phyloP scores from a whole-genome alignment of 805 yeast species.

The Barnettozyma californica region DNA sequence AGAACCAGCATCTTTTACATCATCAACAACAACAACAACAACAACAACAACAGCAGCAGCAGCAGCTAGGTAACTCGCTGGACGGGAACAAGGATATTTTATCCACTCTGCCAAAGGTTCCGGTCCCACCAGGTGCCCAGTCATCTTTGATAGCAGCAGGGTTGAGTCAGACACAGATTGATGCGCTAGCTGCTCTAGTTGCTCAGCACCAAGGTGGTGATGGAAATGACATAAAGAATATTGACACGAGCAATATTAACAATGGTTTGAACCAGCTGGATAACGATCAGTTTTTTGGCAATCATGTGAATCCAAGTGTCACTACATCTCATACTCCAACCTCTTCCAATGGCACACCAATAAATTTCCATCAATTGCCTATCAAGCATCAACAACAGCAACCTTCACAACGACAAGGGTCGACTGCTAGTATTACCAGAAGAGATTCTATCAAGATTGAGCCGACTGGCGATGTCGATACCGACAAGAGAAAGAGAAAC shows the following conservation, averaged over 20 bases:
- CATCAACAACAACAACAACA: constrained; percentile 6
- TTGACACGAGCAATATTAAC: not conserved
- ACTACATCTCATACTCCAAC: constrained; percentile 2
- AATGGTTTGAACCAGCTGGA: constrained; percentile 1
- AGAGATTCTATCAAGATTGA: constrained; percentile 11
- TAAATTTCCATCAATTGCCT: not conserved
- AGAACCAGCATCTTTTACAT: not conserved
- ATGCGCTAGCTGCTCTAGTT: constrained; percentile 64
- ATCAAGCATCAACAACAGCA: not conserved
- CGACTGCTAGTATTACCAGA: not conserved
- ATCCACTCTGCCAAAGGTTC: constrained; percentile 49
- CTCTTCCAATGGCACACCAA: not conserved
- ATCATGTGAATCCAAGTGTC: constrained; percentile 5
- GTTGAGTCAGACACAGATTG: constrained; percentile 61
- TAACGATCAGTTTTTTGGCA: constrained; percentile 3
- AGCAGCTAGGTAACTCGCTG: constrained; percentile 20
- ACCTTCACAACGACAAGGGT: not conserved
- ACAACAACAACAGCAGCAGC: not conserved
- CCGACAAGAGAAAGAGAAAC: constrained; percentile 78
- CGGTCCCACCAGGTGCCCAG: constrained; percentile 72
- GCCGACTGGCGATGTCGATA: constrained; percentile 34
- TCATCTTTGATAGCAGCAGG: constrained; percentile 61
- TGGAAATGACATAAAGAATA: not conserved
- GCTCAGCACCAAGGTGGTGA: constrained; percentile 54
- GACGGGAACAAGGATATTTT: constrained; percentile 25